A percentile compares a stretch with the other conserved stretches of the same genome.
phyloP scores from a whole-genome alignment of 2,329 filamentous ascomycete genomes.

The Fusarium torreyae region DNA sequence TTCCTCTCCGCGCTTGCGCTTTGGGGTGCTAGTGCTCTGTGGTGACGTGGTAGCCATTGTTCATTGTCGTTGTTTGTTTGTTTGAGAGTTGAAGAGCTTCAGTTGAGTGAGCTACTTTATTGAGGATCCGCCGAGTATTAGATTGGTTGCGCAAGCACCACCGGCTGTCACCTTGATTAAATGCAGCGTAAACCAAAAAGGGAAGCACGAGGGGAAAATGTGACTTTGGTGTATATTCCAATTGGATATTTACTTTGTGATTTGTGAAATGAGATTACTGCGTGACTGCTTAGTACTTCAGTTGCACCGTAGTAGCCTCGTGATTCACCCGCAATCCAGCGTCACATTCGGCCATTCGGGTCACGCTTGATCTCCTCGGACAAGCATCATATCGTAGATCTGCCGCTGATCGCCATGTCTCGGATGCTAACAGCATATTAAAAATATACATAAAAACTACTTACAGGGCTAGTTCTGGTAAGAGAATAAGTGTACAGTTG shows the following conservation, averaged over 20 bases:
- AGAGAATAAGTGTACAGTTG: constrained; percentile 3
- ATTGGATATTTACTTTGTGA: constrained; percentile 8
- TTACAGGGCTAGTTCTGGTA: neutral
- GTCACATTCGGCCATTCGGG: constrained; percentile 30
- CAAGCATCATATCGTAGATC: constrained; percentile 38
- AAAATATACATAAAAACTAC: neutral
- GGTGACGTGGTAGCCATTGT: constrained; percentile 46
- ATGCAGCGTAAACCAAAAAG: constrained; percentile 22
- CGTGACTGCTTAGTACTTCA: constrained; percentile 10
- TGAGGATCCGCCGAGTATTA: constrained; percentile 7
- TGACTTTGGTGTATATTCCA: constrained; percentile 14
- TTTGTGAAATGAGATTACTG: constrained; percentile 3
- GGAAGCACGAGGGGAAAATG: constrained; percentile 15
- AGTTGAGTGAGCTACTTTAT: constrained; percentile 23
- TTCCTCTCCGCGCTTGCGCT: constrained; percentile 63
- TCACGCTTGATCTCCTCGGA: constrained; percentile 25
- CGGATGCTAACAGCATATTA: constrained; percentile 7
- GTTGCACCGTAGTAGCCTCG: constrained; percentile 11
- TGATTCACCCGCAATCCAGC: constrained; percentile 34
- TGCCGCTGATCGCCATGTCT: constrained; percentile 30
- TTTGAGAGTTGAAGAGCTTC: constrained; percentile 11
- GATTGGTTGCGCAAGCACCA: constrained; percentile 36
- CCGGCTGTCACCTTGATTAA: constrained; percentile 20
- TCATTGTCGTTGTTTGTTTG: constrained; percentile 28
- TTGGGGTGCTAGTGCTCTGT: constrained; percentile 59